A percentile compares a stretch with the other conserved stretches of the same genome.
Conservation (phyloP, 2,329 filamentous ascomycete genomes). For the Biscogniauxia mediterranea region DNA sequence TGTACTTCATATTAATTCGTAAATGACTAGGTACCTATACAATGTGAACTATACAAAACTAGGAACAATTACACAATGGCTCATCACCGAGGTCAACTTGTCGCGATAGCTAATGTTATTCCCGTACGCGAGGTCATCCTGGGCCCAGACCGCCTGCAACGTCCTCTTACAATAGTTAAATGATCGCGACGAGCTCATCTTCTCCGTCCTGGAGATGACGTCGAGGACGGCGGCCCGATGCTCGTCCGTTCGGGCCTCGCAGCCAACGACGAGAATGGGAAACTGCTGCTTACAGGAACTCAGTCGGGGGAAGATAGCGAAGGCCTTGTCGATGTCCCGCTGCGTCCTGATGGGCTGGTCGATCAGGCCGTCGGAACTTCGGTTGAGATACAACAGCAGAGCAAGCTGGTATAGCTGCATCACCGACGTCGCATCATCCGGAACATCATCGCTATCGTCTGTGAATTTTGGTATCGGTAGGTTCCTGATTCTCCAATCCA, state of each 20-base stretch:
- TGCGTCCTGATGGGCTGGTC: constrained; percentile 7
- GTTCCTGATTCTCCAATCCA: constrained; percentile 30
- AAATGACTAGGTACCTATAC: too few species aligned
- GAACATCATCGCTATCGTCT: constrained; percentile 8
- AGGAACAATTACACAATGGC: not conserved
- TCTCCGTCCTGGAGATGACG: constrained; percentile 29
- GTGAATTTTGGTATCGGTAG: constrained; percentile 1
- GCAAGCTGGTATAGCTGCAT: constrained; percentile 29
- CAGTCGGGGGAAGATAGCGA: constrained; percentile 21
- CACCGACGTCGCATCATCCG: not conserved
- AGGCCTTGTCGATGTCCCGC: constrained; percentile 25
- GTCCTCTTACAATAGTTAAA: constrained; percentile 22
- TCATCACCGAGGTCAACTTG: constrained; percentile 4
- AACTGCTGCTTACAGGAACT: constrained; percentile 26
- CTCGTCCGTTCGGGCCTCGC: constrained; percentile 27
- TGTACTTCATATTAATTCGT: too few species aligned
- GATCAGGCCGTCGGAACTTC: constrained; percentile 17
- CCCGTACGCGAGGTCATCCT: constrained; percentile 31
- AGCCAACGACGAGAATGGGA: constrained; percentile 27
- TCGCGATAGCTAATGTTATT: constrained; percentile 7
- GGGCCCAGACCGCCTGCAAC: constrained; percentile 34
- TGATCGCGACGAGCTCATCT: constrained; percentile 14
- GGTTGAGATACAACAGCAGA: constrained; percentile 31
- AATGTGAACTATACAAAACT: not conserved
- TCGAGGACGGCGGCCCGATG: constrained; percentile 26